These are phyloP conservation scores for Catunica adiposa DNA, from an alignment of 2,329 filamentous ascomycete genomes.

Conservation along the genomic window DNA sequence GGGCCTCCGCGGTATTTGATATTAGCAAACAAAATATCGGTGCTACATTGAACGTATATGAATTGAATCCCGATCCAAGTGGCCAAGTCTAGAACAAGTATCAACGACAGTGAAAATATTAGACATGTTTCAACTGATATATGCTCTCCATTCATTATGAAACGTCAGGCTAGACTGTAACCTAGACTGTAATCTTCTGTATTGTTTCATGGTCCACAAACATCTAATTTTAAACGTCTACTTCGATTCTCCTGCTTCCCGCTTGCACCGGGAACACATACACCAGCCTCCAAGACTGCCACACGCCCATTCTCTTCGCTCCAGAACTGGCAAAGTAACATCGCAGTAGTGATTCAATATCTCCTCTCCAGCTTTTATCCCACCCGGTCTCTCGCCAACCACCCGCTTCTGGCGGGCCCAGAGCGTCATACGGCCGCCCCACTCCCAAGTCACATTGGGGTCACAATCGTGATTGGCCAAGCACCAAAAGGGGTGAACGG, in stretches of 20 bases:
- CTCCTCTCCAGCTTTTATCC: conserved; percentile 65
- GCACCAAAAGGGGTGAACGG: conserved; percentile 92
- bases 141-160: too few relatives aligned
- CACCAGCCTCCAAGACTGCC: conserved; percentile 82
- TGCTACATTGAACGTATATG: too few relatives aligned
- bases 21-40: too few relatives aligned
- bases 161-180: too few relatives aligned
- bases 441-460: conserved; percentile 90
- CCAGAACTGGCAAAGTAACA: conserved; percentile 55
- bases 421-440: conserved; percentile 63
- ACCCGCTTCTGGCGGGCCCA: conserved; percentile 43
- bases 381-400: conserved; percentile 33
- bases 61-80: too few relatives aligned
- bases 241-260: conserved; percentile 36
- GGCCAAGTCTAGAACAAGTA: too few relatives aligned
- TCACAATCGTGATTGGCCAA: conserved; percentile 92
- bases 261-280: conserved; percentile 66
- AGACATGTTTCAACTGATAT: too few relatives aligned
- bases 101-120: too few relatives aligned
- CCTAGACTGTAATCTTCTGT: too few relatives aligned
- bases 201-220: neutral
- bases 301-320: conserved; percentile 74
- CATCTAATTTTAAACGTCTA: neutral
- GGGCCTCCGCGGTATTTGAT: too few relatives aligned
- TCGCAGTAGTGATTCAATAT: conserved; percentile 93